Base-by-base conservation (phyloP, 257 asterid genomes). In the Orobanche coerulescens region DNA sequence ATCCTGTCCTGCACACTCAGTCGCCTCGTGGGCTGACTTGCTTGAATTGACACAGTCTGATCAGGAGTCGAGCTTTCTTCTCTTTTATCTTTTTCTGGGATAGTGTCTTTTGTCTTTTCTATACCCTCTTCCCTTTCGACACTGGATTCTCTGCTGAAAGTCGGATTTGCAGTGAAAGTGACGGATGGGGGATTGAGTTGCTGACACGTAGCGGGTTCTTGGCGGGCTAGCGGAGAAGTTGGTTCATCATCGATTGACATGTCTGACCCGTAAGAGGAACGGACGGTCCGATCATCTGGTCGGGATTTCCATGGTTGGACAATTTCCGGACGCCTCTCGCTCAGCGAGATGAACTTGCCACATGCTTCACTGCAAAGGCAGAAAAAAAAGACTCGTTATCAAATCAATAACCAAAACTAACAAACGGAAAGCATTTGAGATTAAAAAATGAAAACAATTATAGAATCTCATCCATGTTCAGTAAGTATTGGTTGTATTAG, bases 1-100 rank as follows among this genome's bases (percentile, higher is more conserved):
- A 90, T 81, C 65, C 97, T 86, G 43, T 90, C 97, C 80, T 87
- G 95, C 51, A 90, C 97, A 55, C 97, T 90, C 62, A 87, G 89
- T 60, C 95, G 83, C 71, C 95, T 83, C 3, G 62, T 58, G 4
- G 75, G 88, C 70, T 76, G 89, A 79, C 80, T 69, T 14, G 69
- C 75, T 61, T 62, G 78, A 74, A 70, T 62, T 1, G 79, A 70
- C 61, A 49, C 72, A 9, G 70, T 54, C 69, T 36, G 63, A 18
- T 69, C 64, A 55, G 82, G 43, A 6, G 63, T 56, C 20, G 79
- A 68, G 62, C 55, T 72, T 71, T 73, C 83, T 28, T 61, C 79
- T 64, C 62, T 68, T 62, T 47, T 58, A 23, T 68, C 72, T 24
- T 71, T 71, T 54, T 71, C 78, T 34, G 62, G 70, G 58, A 42